Evolutionary conservation across 352 stramenopile species (phyloP), one percentile per base, ranked within the genome.

Genomic region (Phytophthora pini): DNA sequence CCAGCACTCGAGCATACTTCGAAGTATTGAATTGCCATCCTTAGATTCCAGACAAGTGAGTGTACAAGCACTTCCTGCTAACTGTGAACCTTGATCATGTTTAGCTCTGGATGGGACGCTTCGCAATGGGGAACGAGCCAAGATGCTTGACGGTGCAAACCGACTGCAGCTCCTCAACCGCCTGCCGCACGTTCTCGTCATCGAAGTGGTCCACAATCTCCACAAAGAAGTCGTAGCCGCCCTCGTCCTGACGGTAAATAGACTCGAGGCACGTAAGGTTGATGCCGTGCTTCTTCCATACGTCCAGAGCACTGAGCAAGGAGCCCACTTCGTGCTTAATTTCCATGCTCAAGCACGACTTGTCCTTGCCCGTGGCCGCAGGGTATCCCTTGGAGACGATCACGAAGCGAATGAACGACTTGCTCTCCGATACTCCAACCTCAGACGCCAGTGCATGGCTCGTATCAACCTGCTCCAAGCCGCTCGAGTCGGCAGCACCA

Each of bases 281-380:
- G 57, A 97, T 83, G 20, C 62, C 68, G 52, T 94, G 83, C 9
- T 65, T 62, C 70, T 97, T 95, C 82, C 88, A 95, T 24, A 95
- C 84, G 53, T 93, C 79, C 8, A 97, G 67, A 5, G 87, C 84
- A 39, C 60, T 84, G 12, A 97, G 64, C 34, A 97, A 65, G 39
- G 87, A 94, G 29, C 89, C 89, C n/a, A 95, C 87, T 72, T 95
- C 74, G 74, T 97, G 87, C 72, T 87, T 90, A 48, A 97, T 88
- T 54, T 81, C 79, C 84, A 95, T 93, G 44, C 87, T 90, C 48
- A 95, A 65, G 44, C 82, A 93, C 29, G 87, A 90, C 67, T 95
- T 95, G 72, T 95, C 87, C 24, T 88, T 73, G 13, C 87, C 87
- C 1, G 83, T 95, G 10, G 86, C 68, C 10, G 80, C 77, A 34